phyloP scores from a whole-genome alignment of 2,329 filamentous ascomycete species.

The Aspergillus persii region DNA sequence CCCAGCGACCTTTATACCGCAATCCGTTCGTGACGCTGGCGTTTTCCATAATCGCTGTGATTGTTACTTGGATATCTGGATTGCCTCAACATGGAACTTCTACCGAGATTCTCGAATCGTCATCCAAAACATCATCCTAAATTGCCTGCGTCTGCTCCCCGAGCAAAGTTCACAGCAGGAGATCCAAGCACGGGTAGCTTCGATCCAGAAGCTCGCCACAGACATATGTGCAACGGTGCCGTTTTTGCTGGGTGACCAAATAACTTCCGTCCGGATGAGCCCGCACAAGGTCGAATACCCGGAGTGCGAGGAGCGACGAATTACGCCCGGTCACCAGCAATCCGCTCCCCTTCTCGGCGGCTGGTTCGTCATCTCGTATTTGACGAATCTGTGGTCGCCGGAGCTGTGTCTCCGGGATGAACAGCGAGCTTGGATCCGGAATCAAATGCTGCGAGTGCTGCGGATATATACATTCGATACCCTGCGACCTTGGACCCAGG shows the following conservation, averaged over 20 bases:
- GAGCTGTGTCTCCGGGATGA: constrained; percentile 18
- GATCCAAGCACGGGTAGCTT: constrained; percentile 3
- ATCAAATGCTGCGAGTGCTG: constrained; percentile 23
- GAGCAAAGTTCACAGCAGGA: constrained; percentile 2
- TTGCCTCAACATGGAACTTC: constrained; percentile 29
- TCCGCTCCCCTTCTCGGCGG: constrained; percentile 26
- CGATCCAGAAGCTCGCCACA: constrained; percentile 19
- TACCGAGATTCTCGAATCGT: constrained; percentile 30
- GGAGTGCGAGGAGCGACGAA: constrained; percentile 16
- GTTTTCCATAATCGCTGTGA: constrained; percentile 27
- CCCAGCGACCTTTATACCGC: constrained; percentile 22
- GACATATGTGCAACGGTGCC: constrained; percentile 30
- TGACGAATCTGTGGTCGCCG: constrained; percentile 21
- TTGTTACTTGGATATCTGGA: constrained; percentile 31
- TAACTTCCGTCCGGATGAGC: constrained; percentile 21
- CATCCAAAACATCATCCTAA: constrained; percentile 27
- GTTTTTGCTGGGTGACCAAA: constrained; percentile 27
- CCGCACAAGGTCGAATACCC: constrained; percentile 24
- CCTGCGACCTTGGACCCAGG: background rate
- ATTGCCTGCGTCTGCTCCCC: constrained; percentile 21
- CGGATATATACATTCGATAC: constrained; percentile 23
- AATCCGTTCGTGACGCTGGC: constrained; percentile 26
- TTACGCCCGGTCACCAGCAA: constrained; percentile 19
- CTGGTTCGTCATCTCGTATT: constrained; percentile 21
- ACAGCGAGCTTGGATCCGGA: constrained; percentile 20